phyloP scores from a whole-genome alignment of 176 grass and related monocot genomes.

The Oryza punctata region DNA sequence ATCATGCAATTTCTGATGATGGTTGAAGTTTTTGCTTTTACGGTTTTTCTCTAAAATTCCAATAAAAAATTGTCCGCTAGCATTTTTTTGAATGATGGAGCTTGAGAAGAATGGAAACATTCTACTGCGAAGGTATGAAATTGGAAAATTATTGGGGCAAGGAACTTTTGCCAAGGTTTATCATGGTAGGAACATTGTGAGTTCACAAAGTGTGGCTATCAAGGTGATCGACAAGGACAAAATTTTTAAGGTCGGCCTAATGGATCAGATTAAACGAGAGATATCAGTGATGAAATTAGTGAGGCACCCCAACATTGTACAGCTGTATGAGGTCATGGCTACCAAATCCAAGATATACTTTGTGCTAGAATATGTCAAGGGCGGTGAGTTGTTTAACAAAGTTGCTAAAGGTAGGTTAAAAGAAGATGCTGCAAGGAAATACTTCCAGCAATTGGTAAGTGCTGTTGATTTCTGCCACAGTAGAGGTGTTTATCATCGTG shows the following conservation, averaged over 20 bases:
- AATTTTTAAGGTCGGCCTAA: slow-evolving; percentile 44
- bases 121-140: slow-evolving; percentile 42
- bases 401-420: slow-evolving; percentile 43
- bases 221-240: slow-evolving; percentile 48
- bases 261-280: slow-evolving; percentile 50
- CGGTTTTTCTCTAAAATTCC: neutral
- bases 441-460: slow-evolving; percentile 56
- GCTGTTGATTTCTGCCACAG: slow-evolving; percentile 67
- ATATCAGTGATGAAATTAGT: slow-evolving; percentile 42
- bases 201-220: slow-evolving; percentile 35
- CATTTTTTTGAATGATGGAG: slow-evolving; percentile 19
- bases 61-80: neutral
- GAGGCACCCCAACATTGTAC: slow-evolving; percentile 37
- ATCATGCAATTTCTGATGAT: slow-evolving; percentile 37
- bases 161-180: slow-evolving; percentile 55
- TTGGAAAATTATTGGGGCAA: slow-evolving; percentile 43
- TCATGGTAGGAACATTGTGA: slow-evolving; percentile 36
- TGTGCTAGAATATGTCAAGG: slow-evolving; percentile 45
- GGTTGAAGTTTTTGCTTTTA: slow-evolving; percentile 24
- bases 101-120: slow-evolving; percentile 44
- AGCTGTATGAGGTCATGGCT: slow-evolving; percentile 56
- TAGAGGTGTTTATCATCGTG: slow-evolving; percentile 61
- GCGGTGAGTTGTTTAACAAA: slow-evolving; percentile 49
- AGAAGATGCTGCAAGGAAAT: slow-evolving; percentile 45
- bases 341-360: slow-evolving; percentile 52